Base-by-base conservation (phyloP, 2,329 filamentous ascomycete genomes). In the Sporothrix variecibatus region DNA sequence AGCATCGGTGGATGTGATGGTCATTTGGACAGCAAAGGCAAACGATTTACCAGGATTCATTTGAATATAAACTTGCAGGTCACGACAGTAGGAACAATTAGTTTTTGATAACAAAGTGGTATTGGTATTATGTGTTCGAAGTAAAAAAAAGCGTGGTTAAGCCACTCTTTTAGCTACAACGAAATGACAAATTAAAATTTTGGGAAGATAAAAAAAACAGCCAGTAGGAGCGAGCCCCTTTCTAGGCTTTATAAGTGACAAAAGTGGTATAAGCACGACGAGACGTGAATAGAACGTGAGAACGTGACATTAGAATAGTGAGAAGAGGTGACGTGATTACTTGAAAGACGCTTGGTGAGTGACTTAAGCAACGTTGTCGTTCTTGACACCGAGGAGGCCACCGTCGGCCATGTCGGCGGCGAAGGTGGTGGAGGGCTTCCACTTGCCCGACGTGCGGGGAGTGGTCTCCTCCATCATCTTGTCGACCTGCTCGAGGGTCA, bases 401-500 rank as follows among this genome's bases (percentile, higher is more conserved):
- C 71, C 56, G 43, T 73, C 68, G 49, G 58, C 40, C 74, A 75
- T 1, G 46, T 69, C 67, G 68, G 82, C 81, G 71, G 91, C 91
- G 78, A 92, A 95, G 78, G 92, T 94, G 78, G 85, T 85, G 79
- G 87, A 87, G 60, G 93, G 92, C 82, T 87, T 89, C 93, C 94
- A 96, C 84, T 90, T 91, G 84, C 89, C 85, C 2, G 92, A 95
- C 23, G 88, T 94, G 77, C 92, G 90, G 51, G 94, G 92, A 26
- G 89, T 94, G 53, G 89, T 90, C 89, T 97, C 93, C 86, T 95
- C 93, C 87, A 96, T 90, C 93, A 97, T 95, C 87, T 90, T 90
- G 85, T 94, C 92, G 80, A 94, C 91, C 85, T 94, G 92, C 85
- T 94, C 92, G 60, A 94, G 90, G 71, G 91, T 91, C 65, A 94